Conservation (phyloP, 2,329 filamentous ascomycete species). For the Coniochaeta pulveracea region DNA sequence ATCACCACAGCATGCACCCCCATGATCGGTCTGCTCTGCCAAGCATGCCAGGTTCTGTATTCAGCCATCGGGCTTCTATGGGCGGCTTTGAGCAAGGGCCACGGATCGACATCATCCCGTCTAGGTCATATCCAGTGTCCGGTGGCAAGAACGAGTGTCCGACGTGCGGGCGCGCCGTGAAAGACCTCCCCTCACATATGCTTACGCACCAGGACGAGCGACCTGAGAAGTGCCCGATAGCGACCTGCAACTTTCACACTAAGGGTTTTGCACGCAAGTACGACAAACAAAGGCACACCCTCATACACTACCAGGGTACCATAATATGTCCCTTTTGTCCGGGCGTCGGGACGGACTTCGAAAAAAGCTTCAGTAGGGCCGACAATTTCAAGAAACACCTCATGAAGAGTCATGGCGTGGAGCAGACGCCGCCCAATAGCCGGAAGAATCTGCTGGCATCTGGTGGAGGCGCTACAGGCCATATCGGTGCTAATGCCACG, state of each 20-base stretch:
- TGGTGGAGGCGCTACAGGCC: constrained; percentile 10
- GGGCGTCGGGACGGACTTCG: constrained; percentile 71
- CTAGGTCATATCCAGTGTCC: too few species aligned
- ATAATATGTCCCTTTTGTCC: constrained; percentile 98
- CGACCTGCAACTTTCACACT: constrained; percentile 83
- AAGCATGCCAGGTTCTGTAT: too few species aligned
- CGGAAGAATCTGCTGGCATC: constrained; percentile 53
- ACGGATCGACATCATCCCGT: too few species aligned
- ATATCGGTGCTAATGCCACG: constrained; percentile 41
- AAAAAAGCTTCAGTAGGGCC: constrained; percentile 92
- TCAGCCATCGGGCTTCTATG: too few species aligned
- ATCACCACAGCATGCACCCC: too few species aligned
- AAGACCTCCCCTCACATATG: constrained; percentile 76
- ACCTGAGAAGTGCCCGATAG: constrained; percentile 91
- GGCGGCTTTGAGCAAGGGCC: too few species aligned
- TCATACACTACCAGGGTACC: constrained; percentile 95
- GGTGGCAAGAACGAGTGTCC: too few species aligned
- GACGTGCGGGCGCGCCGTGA: constrained; percentile 49
- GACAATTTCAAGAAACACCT: constrained; percentile 97
- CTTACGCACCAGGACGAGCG: constrained; percentile 89
- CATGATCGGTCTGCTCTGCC: too few species aligned
- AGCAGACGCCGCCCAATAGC: constrained; percentile 86
- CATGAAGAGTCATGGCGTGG: constrained; percentile 84
- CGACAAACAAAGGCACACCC: constrained; percentile 91
- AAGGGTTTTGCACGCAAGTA: constrained; percentile 97